Conservation (phyloP, 257 asterid species). For the Leptodermis oblonga region DNA sequence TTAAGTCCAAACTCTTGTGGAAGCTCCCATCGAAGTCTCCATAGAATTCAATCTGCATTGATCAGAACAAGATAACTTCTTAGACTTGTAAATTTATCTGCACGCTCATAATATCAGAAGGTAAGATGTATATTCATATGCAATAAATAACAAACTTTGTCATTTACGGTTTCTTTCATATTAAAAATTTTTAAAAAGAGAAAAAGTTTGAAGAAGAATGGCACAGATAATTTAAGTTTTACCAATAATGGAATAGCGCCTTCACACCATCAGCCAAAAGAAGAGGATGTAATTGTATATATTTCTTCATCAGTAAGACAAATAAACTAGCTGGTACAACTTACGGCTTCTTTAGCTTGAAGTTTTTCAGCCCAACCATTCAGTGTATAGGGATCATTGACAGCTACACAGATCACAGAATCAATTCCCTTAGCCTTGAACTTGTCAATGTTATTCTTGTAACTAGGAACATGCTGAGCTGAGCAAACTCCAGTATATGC, state of each 20-base stretch:
- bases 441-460: slow-evolving; percentile 67
- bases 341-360: slow-evolving; percentile 82
- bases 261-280: neutral
- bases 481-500: slow-evolving; percentile 97
- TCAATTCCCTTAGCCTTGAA: slow-evolving; percentile 86
- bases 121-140: neutral
- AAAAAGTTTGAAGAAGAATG: neutral
- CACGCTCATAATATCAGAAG: neutral
- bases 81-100: neutral
- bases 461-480: slow-evolving; percentile 88
- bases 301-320: too few species aligned
- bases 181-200: neutral
- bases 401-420: slow-evolving; percentile 84
- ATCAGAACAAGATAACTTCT: neutral
- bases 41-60: slow-evolving; percentile 80
- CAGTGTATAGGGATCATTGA: slow-evolving; percentile 79
- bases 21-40: slow-evolving; percentile 97
- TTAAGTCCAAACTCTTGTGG: slow-evolving; percentile 81
- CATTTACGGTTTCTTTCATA: neutral
- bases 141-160: neutral
- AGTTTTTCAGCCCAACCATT: slow-evolving; percentile 96
- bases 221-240: neutral
- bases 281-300: too few species aligned
- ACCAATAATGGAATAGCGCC: neutral
- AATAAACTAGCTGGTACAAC: slow-evolving; percentile 20